Percentiles rank a stretch among this genome's conserved stretches.
These are phyloP conservation scores for Apocynum venetum DNA, from an alignment of 257 asterid species.

Conservation along the genomic window DNA sequence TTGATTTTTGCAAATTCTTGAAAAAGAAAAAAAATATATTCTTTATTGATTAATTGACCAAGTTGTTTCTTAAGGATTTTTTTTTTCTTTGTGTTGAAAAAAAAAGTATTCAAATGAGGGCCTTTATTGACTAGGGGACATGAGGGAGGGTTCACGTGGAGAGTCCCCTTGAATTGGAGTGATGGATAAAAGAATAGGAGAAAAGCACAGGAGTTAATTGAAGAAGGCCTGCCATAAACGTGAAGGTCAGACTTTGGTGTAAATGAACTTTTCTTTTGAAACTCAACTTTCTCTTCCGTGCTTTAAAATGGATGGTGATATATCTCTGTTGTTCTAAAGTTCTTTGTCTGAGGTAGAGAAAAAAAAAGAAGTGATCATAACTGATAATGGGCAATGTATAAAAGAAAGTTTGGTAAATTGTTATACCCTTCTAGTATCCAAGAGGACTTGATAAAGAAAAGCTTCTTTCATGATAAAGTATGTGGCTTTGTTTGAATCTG, in stretches of 20 bases:
- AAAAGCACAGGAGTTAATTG: neutral
- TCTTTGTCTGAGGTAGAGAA: neutral
- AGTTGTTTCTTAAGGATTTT: no score
- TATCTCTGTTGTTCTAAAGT: conserved; percentile 4
- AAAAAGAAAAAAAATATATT: no score
- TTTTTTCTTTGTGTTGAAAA: no score
- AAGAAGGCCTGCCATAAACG: conserved; percentile 27
- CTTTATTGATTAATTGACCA: no score
- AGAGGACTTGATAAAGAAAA: neutral
- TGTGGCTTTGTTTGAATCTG: no score
- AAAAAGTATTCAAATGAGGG: conserved; percentile 1
- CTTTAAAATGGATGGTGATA: conserved; percentile 2
- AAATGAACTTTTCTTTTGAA: neutral
- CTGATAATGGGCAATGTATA: neutral
- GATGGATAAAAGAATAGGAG: neutral
- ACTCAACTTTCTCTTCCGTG: conserved; percentile 4
- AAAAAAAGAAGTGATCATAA: neutral
- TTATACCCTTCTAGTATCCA: neutral
- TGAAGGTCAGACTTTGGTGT: conserved; percentile 19
- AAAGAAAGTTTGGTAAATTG: neutral
- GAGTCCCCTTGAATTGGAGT: neutral
- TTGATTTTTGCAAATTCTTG: no score
- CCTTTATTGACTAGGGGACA: neutral
- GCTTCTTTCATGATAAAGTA: neutral
- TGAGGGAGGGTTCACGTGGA: conserved; percentile 8